phyloP scores from a whole-genome alignment of 495 filamentous ascomycete species.

The Penicillium crystallinum region DNA sequence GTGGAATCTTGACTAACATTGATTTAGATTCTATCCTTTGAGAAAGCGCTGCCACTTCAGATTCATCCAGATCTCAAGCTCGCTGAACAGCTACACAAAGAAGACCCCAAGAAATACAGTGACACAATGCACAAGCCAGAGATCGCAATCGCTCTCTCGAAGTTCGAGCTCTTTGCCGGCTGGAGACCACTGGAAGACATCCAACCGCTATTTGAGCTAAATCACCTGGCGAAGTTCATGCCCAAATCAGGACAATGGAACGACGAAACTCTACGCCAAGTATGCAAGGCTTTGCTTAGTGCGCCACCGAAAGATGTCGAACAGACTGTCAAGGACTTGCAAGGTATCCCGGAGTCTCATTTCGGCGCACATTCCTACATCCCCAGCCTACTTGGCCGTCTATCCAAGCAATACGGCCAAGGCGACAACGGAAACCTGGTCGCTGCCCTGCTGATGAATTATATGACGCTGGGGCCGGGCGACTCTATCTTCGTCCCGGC shows the following conservation, averaged over 20 bases:
- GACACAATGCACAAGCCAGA: slow-evolving; percentile 81
- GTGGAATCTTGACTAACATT: too few species aligned
- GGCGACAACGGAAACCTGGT: slow-evolving; percentile 56
- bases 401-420: slow-evolving; percentile 58
- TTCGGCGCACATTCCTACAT: slow-evolving; percentile 56
- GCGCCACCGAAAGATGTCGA: slow-evolving; percentile 48
- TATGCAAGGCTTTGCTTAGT: slow-evolving; percentile 53
- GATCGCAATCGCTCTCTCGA: slow-evolving; percentile 69
- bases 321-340: slow-evolving; percentile 46
- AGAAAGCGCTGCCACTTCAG: slow-evolving; percentile 76
- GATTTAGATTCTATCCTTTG: slow-evolving; percentile 63
- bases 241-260: slow-evolving; percentile 47
- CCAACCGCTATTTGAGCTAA: slow-evolving; percentile 51
- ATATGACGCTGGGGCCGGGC: slow-evolving; percentile 56
- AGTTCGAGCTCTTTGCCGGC: slow-evolving; percentile 75
- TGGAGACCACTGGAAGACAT: slow-evolving; percentile 66
- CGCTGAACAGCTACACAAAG: slow-evolving; percentile 54
- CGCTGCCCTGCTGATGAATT: slow-evolving; percentile 68
- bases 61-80: slow-evolving; percentile 69
- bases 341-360: slow-evolving; percentile 37
- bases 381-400: slow-evolving; percentile 55
- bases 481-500: slow-evolving; percentile 71
- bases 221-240: slow-evolving; percentile 50
- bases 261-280: slow-evolving; percentile 54
- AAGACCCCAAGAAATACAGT: slow-evolving; percentile 60